Evolutionary conservation across 1,284 basidiomycete genomes (phyloP).

Genomic region (Pyrrhoderma noxium): DNA sequence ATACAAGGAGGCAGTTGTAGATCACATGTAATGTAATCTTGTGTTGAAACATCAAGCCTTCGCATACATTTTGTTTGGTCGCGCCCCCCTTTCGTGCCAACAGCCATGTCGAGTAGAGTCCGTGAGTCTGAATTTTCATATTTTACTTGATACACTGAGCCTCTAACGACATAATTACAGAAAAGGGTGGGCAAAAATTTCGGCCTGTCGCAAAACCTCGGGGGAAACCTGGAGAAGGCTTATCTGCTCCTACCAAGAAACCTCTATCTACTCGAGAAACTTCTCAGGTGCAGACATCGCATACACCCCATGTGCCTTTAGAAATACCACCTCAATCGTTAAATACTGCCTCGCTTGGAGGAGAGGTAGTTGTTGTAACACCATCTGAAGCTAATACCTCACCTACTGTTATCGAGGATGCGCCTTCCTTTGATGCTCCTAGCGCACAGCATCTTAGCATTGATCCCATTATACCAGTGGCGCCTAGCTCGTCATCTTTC

Average conservation of each 20-base stretch:
- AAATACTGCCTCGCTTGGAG: neutral
- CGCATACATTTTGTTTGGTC: neutral
- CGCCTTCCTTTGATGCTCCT: no score
- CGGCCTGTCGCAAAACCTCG: conserved; percentile 50
- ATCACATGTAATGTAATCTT: neutral
- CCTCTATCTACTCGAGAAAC: conserved; percentile 6
- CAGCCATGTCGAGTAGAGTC: conserved; percentile 63
- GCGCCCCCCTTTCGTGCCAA: no score
- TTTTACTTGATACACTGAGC: conserved; percentile 2
- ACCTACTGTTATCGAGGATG: no score
- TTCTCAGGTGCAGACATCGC: no score
- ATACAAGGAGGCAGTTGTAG: neutral
- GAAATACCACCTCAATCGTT: neutral
- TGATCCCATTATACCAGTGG: neutral
- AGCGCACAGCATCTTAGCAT: neutral
- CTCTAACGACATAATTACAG: conserved; percentile 29
- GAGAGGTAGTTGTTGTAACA: neutral
- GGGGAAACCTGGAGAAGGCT: conserved; percentile 28
- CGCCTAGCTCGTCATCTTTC: neutral
- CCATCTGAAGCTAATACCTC: neutral
- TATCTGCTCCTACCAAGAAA: conserved; percentile 3
- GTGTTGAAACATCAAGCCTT: no score
- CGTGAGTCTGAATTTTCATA: conserved; percentile 42
- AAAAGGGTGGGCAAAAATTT: conserved; percentile 66
- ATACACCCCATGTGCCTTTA: neutral